Evolutionary conservation across 208 protist species (phyloP).

Genomic region (Crithidia thermophila): DNA sequence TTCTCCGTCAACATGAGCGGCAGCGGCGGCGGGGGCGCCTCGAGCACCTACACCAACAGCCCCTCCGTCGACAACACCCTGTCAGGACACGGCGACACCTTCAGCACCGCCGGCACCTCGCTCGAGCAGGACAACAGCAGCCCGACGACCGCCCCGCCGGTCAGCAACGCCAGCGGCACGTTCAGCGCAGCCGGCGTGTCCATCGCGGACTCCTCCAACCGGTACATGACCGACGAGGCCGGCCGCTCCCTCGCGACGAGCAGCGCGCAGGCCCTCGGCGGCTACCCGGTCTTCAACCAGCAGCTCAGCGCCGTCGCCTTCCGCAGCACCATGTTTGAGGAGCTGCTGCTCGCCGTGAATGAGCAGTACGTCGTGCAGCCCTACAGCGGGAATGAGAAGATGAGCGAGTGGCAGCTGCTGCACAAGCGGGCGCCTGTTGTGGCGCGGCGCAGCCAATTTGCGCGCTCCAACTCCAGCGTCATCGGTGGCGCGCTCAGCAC

Average conservation of each 20-base stretch:
- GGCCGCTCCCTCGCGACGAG: constrained; percentile 11
- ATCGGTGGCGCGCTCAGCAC: background rate
- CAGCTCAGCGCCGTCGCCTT: constrained; percentile 37
- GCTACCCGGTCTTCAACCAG: constrained; percentile 44
- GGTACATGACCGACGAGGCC: constrained; percentile 14
- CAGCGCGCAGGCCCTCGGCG: constrained; percentile 12
- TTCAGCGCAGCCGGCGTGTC: constrained; percentile 8
- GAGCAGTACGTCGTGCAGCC: constrained; percentile 36
- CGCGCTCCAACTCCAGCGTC: too few species aligned
- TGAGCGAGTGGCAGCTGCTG: constrained; percentile 45
- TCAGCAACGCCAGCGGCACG: constrained; percentile 4
- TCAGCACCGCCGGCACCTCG: constrained; percentile 5
- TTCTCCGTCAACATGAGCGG: constrained; percentile 13
- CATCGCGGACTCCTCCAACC: constrained; percentile 15
- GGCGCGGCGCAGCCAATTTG: constrained; percentile 23
- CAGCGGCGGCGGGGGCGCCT: background rate
- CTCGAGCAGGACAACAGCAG: constrained; percentile 6
- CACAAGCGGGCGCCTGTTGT: constrained; percentile 28
- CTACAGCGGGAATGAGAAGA: constrained; percentile 42
- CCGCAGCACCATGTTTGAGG: constrained; percentile 42
- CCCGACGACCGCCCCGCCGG: background rate
- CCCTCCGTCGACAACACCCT: too few species aligned
- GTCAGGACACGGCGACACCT: too few species aligned
- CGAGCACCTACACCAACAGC: too few species aligned
- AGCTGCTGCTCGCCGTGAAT: constrained; percentile 43